Evolutionary conservation across 257 asterid genomes (phyloP).

Genomic region (Henckelia pumila): DNA sequence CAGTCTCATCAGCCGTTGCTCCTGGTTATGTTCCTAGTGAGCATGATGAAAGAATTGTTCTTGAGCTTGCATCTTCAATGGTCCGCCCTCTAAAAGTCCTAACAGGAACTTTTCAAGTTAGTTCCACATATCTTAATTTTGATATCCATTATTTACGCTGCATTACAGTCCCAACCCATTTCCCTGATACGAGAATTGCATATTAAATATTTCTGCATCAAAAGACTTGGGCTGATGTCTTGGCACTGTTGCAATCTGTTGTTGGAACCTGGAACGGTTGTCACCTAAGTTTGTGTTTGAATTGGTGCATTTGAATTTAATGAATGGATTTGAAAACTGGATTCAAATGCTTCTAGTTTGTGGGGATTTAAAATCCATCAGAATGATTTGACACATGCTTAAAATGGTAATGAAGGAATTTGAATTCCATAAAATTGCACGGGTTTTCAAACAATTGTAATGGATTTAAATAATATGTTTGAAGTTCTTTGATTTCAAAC

Average conservation of each 20-base stretch:
- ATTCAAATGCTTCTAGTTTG: background rate
- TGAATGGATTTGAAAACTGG: background rate
- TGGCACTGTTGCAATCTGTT: conserved; percentile 12
- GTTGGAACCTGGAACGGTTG: conserved; percentile 1
- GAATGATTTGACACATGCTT: background rate
- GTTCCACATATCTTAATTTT: conserved; percentile 30
- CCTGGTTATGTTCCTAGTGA: conserved; percentile 94
- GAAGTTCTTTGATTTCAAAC: background rate
- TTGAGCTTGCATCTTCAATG: conserved; percentile 94
- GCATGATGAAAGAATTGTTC: conserved; percentile 82
- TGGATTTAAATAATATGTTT: background rate
- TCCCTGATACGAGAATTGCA: conserved; percentile 14
- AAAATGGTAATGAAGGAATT: background rate
- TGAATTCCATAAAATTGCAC: background rate
- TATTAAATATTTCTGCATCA: conserved; percentile 4
- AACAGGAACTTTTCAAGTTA: conserved; percentile 91
- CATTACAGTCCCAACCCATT: conserved; percentile 18
- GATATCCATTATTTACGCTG: conserved; percentile 10
- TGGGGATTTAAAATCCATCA: background rate
- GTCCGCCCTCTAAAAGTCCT: conserved; percentile 84
- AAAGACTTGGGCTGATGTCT: conserved; percentile 20
- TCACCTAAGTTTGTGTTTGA: background rate
- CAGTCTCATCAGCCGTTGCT: conserved; percentile 55
- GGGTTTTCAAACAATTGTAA: background rate
- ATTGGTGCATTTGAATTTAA: background rate